Conservation (phyloP, 129 eudicot species). For the Chrysanthemum lavandulifolium region DNA sequence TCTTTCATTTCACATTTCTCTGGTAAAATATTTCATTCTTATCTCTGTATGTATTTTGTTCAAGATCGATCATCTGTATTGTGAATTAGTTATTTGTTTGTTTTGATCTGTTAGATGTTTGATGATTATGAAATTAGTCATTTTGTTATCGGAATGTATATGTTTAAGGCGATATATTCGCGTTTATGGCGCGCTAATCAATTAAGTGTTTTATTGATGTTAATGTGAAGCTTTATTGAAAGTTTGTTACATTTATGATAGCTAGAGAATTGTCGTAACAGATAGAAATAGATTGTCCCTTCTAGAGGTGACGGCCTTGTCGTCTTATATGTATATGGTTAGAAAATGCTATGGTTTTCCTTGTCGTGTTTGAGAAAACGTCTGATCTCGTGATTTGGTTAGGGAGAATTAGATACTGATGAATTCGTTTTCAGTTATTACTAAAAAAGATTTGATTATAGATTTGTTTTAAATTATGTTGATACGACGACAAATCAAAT, state of each 20-base stretch:
- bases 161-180: too few relatives aligned
- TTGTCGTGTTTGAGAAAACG: not conserved
- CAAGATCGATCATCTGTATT: not conserved
- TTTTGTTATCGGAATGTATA: too few relatives aligned
- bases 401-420: constrained; percentile 12
- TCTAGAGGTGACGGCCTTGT: not conserved
- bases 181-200: too few relatives aligned
- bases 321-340: not conserved
- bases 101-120: constrained; percentile 8
- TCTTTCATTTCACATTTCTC: constrained; percentile 3
- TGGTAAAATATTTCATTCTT: too few relatives aligned
- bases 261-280: not conserved
- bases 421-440: too few relatives aligned
- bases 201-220: too few relatives aligned
- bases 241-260: not conserved
- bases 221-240: too few relatives aligned
- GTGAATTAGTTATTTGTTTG: not conserved
- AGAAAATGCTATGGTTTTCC: not conserved
- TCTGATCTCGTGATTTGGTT: constrained; percentile 3
- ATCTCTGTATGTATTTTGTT: not conserved
- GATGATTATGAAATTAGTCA: not conserved
- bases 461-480: too few relatives aligned
- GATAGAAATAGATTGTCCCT: too few relatives aligned
- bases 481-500: too few relatives aligned
- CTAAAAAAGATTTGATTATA: too few relatives aligned